Evolutionary conservation across 2,329 filamentous ascomycete genomes (phyloP).

Genomic region (Diplocarpon mali): DNA sequence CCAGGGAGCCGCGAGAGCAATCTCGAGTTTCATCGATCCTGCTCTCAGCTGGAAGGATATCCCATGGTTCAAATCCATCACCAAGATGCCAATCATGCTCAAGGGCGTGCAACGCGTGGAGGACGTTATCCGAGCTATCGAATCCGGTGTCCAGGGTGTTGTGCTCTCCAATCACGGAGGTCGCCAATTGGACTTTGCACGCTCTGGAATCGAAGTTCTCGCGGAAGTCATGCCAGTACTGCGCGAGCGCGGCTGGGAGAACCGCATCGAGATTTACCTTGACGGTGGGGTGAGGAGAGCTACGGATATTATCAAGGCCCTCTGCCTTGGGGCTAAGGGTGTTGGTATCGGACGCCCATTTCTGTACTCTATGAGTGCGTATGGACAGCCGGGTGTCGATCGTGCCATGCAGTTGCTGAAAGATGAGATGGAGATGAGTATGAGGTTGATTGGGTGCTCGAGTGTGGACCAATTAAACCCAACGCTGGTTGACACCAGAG

Average conservation of each 20-base stretch:
- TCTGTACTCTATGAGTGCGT: conserved; percentile 90
- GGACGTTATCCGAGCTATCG: conserved; percentile 80
- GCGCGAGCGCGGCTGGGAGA: conserved; percentile 58
- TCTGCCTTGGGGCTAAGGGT: conserved; percentile 83
- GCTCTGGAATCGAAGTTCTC: conserved; percentile 79
- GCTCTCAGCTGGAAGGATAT: conserved; percentile 89
- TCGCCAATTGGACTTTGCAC: conserved; percentile 83
- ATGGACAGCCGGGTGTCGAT: conserved; percentile 78
- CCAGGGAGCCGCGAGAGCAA: conserved; percentile 88
- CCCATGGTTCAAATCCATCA: conserved; percentile 83
- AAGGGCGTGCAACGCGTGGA: conserved; percentile 96
- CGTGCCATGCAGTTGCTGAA: conserved; percentile 85
- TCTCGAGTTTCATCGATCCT: conserved; percentile 94
- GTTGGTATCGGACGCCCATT: conserved; percentile 94
- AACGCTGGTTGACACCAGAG: conserved; percentile 66
- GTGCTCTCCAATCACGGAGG: conserved; percentile 96
- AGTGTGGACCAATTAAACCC: conserved; percentile 69
- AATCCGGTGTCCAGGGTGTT: conserved; percentile 73
- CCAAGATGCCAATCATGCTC: conserved; percentile 86
- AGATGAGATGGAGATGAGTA: conserved; percentile 99
- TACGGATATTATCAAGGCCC: conserved; percentile 89
- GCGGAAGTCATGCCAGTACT: conserved; percentile 89
- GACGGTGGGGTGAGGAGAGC: conserved; percentile 85
- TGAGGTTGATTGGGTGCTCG: conserved; percentile 79
- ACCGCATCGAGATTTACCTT: conserved; percentile 76